Evolutionary conservation across 805 yeast species (phyloP), one percentile per base, ranked within the genome.

Genomic region (Myxozyma sirexii): DNA sequence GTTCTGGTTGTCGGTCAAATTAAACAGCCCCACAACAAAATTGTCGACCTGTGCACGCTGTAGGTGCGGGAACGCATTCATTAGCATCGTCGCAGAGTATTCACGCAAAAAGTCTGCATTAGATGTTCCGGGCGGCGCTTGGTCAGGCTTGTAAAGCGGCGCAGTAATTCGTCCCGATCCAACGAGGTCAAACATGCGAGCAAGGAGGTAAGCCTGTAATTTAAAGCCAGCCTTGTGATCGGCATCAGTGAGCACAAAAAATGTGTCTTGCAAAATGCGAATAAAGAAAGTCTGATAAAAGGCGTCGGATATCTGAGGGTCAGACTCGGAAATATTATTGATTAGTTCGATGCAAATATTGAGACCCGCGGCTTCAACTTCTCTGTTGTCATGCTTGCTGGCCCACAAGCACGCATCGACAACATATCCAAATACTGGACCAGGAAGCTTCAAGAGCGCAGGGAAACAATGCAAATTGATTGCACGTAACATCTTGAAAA

Each of bases 331-430:
- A 67, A 94, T 92, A 72, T 94, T 94, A 67, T 83, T 84, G 60
- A 93, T 80, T 63, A 94, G 79, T 71, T 93, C 97, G 58, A 87
- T 80, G 35, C 94, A 89, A 65, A 94, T 80, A 41, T 86, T 83
- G 68, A 94, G 82, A 27, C 99, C 99, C 56, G 86, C 86, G 64
- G 87, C 92, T 75, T 94, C 99, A 57, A 94, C 97, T 57, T 93
- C 98, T 74, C 98, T 85, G 75, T 94, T 92, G 71, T 92, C 94
- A 74, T 94, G 99, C 76, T 94, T 93, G 74, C 94, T 89, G 0
- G 98, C 97, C 99, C 99, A 94, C 70, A 94, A 79, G 47, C 96
- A 92, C 1, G 98, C 96, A 75, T 91, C 93, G 61, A 94, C 85
- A 58, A 94, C 87, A 60, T 90, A 82, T 71, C 88, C 91, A 81